These are phyloP conservation scores for Epichloe scottii DNA, from an alignment of 2,329 filamentous ascomycete genomes.

Conservation along the genomic window DNA sequence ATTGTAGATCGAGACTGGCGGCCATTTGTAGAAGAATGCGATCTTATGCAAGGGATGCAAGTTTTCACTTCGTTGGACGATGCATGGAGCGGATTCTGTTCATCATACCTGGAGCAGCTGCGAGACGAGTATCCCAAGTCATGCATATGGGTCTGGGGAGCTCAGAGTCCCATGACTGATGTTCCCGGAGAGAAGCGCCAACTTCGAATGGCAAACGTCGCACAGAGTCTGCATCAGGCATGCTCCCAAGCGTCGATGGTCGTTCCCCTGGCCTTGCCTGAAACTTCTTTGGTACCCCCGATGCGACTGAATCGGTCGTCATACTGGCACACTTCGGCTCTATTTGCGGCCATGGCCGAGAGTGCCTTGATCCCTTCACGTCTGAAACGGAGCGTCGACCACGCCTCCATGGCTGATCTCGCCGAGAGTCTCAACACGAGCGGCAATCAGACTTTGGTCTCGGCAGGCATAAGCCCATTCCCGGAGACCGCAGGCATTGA, in stretches of 20 bases:
- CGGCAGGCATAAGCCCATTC: constrained; percentile 53
- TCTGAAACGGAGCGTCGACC: constrained; percentile 36
- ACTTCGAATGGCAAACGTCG: constrained; percentile 58
- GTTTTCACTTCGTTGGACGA: constrained; percentile 60
- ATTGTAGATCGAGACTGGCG: constrained; percentile 82
- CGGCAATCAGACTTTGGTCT: constrained; percentile 69
- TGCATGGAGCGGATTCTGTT: constrained; percentile 69
- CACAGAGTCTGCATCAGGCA: constrained; percentile 57
- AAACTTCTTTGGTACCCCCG: constrained; percentile 40
- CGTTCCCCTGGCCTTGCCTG: constrained; percentile 58
- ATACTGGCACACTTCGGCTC: constrained; percentile 67
- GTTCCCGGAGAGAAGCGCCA: constrained; percentile 37
- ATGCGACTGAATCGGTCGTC: constrained; percentile 50
- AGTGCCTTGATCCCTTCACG: constrained; percentile 66
- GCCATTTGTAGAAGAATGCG: constrained; percentile 83
- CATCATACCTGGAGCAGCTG: constrained; percentile 62
- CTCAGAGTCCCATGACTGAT: constrained; percentile 49
- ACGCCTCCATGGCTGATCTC: constrained; percentile 44
- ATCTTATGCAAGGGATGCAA: constrained; percentile 82
- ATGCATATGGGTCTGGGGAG: constrained; percentile 75
- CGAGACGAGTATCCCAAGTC: constrained; percentile 86
- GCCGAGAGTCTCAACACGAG: constrained; percentile 57
- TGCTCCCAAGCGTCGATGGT: constrained; percentile 63
- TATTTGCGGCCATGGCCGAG: constrained; percentile 67
- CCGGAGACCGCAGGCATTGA: constrained; percentile 16